A percentile compares a stretch with the other conserved stretches of the same genome.
phyloP scores from a whole-genome alignment of 495 filamentous ascomycete species.

The Filosporella fistucella region DNA sequence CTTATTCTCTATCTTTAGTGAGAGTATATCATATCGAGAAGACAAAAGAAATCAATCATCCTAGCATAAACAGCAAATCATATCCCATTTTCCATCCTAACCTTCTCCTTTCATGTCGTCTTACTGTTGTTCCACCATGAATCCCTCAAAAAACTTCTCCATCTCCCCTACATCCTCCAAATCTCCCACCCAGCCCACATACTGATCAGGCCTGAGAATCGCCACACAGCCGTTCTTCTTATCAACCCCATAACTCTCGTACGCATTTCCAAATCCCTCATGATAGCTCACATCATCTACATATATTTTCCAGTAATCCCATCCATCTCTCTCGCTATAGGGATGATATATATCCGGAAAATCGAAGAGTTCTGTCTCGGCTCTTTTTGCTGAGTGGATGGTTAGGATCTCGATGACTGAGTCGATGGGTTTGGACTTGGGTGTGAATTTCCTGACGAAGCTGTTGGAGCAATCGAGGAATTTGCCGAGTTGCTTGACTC shows the following conservation, averaged over 20 bases:
- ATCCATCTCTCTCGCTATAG: conserved; percentile 51
- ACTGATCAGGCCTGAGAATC: conserved; percentile 60
- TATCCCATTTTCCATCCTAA: background rate
- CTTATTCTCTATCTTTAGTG: no score
- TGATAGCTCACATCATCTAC: conserved; percentile 58
- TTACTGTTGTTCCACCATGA: conserved; percentile 3
- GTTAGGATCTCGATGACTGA: conserved; percentile 55
- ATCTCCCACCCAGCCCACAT: conserved; percentile 39
- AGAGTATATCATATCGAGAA: no score
- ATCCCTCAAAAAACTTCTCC: conserved; percentile 7
- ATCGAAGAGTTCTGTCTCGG: conserved; percentile 49
- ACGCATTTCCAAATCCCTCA: conserved; percentile 57
- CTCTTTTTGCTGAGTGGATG: conserved; percentile 49
- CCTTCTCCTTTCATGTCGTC: background rate
- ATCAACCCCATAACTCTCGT: conserved; percentile 59
- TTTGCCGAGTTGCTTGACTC: conserved; percentile 41
- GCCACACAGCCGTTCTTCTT: conserved; percentile 54
- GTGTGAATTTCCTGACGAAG: conserved; percentile 40
- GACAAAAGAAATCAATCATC: no score
- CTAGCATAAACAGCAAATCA: no score
- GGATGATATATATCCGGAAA: conserved; percentile 54
- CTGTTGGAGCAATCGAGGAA: conserved; percentile 29
- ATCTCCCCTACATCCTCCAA: conserved; percentile 10
- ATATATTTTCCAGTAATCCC: conserved; percentile 64
- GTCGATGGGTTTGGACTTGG: conserved; percentile 31